A percentile compares a stretch with the other conserved stretches of the same genome.
Evolutionary conservation across 2,329 filamentous ascomycete genomes (phyloP).

Genomic region (Cordyceps militaris): DNA sequence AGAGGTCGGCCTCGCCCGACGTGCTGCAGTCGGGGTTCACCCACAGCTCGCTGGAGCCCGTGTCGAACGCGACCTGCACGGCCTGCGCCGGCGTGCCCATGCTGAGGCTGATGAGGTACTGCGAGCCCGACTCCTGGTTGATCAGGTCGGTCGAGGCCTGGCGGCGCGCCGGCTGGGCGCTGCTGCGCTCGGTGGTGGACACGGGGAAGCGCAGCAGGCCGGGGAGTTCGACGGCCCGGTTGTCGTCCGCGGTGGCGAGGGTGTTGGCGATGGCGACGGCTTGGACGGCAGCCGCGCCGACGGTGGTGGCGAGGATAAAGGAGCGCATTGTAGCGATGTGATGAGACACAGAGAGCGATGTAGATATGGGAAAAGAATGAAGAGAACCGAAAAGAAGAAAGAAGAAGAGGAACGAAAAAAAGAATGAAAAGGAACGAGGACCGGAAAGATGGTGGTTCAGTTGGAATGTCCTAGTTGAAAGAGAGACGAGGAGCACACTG

Average conservation of each 20-base stretch:
- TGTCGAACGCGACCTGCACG: conserved; percentile 50
- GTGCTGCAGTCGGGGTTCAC: conserved; percentile 52
- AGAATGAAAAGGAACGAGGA: neutral
- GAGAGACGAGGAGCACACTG: conserved; percentile 1
- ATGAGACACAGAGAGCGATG: neutral
- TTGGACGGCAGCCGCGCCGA: conserved; percentile 5
- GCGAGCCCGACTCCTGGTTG: neutral
- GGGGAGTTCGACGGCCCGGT: conserved; percentile 9
- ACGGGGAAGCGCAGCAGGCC: conserved; percentile 10
- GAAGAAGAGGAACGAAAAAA: neutral
- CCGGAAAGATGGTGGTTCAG: neutral
- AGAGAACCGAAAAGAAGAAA: neutral
- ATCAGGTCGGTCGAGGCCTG: conserved; percentile 2
- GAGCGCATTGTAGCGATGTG: neutral
- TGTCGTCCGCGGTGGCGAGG: conserved; percentile 20
- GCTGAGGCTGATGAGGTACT: conserved; percentile 25
- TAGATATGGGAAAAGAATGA: neutral
- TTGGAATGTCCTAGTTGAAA: neutral
- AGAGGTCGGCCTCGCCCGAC: conserved; percentile 36
- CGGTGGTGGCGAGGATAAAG: neutral
- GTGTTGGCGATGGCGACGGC: conserved; percentile 4
- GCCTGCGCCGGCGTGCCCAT: conserved; percentile 48
- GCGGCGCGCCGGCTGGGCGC: neutral
- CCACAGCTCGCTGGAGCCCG: conserved; percentile 55
- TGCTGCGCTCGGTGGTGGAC: neutral